Base-by-base conservation (phyloP, 805 yeast species). In the Sugiyamaella lignohabitans region DNA sequence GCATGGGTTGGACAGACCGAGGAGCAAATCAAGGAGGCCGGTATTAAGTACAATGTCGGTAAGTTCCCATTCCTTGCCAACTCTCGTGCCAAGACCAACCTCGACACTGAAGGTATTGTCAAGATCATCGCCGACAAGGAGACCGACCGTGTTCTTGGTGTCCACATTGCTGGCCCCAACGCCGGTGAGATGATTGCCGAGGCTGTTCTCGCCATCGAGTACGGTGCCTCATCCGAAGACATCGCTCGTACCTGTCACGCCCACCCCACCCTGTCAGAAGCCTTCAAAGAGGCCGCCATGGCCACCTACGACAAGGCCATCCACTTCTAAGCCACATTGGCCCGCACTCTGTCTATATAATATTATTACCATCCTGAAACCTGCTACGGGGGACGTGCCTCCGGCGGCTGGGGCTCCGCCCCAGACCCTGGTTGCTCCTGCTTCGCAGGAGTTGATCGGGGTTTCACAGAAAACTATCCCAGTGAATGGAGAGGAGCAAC, bases 121-220 rank as follows among this genome's bases (percentile, higher is more conserved):
- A 93, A 93, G 76, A 80, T 93, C 65, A 68, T 93, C 56, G 89
- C 95, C 53, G 99, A 93, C 70, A 89, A 95, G 57, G 96, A 91
- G 72, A 91, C 98, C 53, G 95, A 93, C 73, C 82, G 98, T 70
- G 79, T 93, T 39, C 74, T 93, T 57, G 99, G 98, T 68, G 88
- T 85, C 52, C 99, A 93, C 74, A 91, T 93, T 66, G 84, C 89
- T 58, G 98, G 98, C 59, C 85, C 98, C 58, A 89, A 87, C 65
- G 99, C 99, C 50, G 98, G 99, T 72, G 99, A 93, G 76, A 87
- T 93, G 96, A 93, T 93, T 67, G 98, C 95, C 56, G 98, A 94
- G 75, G 97, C 88, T 54, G 95, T 96, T 57, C 78, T 93, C 65
- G 99, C 99, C 39, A 69, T 93, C 54, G 99, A 93, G 74, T 93